Base-by-base conservation (phyloP, 2,329 filamentous ascomycete genomes). In the Ophiosphaerella korrae region DNA sequence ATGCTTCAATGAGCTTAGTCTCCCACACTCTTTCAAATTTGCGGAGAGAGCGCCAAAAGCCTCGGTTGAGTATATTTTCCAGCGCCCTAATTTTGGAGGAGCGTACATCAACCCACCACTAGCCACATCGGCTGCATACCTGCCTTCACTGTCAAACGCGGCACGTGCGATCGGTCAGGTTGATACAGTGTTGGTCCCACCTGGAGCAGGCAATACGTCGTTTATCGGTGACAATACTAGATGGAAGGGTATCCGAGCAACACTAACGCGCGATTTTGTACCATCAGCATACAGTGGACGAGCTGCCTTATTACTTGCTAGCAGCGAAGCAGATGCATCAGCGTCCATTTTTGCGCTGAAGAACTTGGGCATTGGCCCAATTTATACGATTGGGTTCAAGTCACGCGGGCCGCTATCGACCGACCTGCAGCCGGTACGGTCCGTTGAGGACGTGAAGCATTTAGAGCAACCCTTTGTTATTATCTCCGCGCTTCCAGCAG, bases 221-320 rank as follows among this genome's bases (percentile, higher is more conserved):
- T 82, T 93, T 35, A 77, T 92, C 13, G 88, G 91, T 40, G 90
- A 94, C 63, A 95, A 95, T 60, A 88, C 89, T 9, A 86, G 86
- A 12, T 94, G 90, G 89, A 91, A 90, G 71, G 90, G 90, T 1
- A 93, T 95, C 50, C 81, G 91, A 41, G 88, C 89, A 45, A 92
- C 90, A 0, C 78, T 95, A 51, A 94, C 88, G 3, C 83, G 88
- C 18, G 90, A 95, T 63, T 86, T 92, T 60, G 88, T 92, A 0
- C 90, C 90, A 0, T 92, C 89, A 4, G 90, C 90, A 1, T 95
- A 93, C 71, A 84, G 83, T 58, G 87, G 85, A 36, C 85, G 89
- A 41, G 85, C 89, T 3, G 90, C 89, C 2, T 84, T 95, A 38
- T 83, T 95, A 12, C 77, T 95, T 9, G 88, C 89, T 7, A 87